phyloP scores from a whole-genome alignment of 768 basidiomycete species.

The Podaxis rugospora region DNA sequence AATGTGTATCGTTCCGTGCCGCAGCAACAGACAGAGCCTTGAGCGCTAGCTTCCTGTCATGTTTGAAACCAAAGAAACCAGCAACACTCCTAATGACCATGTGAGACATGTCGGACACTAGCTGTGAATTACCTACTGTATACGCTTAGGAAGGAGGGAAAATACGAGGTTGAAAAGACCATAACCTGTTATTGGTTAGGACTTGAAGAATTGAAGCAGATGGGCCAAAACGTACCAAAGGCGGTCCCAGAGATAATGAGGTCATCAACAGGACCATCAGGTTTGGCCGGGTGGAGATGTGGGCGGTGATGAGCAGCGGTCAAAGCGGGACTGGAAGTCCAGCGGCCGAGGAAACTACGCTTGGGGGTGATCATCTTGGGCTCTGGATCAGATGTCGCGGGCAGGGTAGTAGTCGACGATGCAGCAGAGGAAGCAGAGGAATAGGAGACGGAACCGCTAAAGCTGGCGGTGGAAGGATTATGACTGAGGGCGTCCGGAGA shows the following conservation, averaged over 20 bases:
- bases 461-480: conserved; percentile 14
- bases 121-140: conserved; percentile 43
- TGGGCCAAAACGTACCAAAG: conserved; percentile 46
- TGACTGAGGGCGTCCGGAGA: conserved; percentile 21
- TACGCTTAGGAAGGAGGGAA: conserved; percentile 66
- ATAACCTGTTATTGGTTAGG: conserved; percentile 29
- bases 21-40: conserved; percentile 67
- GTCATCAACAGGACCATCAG: conserved; percentile 64
- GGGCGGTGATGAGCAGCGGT: conserved; percentile 16
- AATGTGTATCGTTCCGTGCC: conserved; percentile 63
- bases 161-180: conserved; percentile 81
- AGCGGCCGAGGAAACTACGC: conserved; percentile 1
- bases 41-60: conserved; percentile 65
- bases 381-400: not conserved
- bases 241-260: conserved; percentile 72
- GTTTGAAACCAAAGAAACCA: conserved; percentile 72
- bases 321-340: conserved; percentile 13
- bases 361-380: not conserved
- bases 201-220: conserved; percentile 15
- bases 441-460: conserved; percentile 16
- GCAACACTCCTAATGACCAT: conserved; percentile 49
- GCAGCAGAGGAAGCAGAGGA: conserved; percentile 20
- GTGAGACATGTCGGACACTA: not conserved
- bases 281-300: conserved; percentile 14
- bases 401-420: conserved; percentile 16